Conservation (phyloP, 768 basidiomycete genomes). For the Lepiota venenata region DNA sequence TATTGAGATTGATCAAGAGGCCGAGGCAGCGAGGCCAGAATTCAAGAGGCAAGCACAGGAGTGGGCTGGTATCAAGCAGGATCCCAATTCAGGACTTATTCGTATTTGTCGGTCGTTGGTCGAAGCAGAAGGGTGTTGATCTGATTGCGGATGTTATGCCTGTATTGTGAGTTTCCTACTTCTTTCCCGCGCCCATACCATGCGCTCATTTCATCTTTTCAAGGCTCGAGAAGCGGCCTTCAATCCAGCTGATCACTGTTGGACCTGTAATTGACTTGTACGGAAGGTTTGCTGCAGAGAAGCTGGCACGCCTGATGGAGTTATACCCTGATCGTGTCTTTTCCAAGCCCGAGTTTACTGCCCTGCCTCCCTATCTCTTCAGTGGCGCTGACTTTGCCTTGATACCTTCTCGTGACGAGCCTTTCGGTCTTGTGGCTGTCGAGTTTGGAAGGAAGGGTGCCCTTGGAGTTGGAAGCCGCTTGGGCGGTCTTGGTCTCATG, state of each 20-base stretch:
- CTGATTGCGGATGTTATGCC: constrained; percentile 96
- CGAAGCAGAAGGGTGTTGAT: constrained; percentile 98
- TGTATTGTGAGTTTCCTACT: constrained; percentile 52
- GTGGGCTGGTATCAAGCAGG: constrained; percentile 92
- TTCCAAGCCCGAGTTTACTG: constrained; percentile 97
- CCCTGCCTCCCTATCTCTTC: constrained; percentile 89
- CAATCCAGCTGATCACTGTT: constrained; percentile 84
- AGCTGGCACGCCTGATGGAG: constrained; percentile 90
- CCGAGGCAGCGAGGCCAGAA: constrained; percentile 90
- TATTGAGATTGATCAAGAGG: constrained; percentile 72
- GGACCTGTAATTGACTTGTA: constrained; percentile 96
- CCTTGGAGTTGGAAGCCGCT: constrained; percentile 89
- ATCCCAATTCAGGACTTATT: constrained; percentile 87
- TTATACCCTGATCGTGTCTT: constrained; percentile 91
- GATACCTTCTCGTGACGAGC: constrained; percentile 95
- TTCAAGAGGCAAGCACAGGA: constrained; percentile 90
- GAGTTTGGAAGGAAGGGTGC: constrained; percentile 97
- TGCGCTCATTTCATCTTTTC: constrained; percentile 11
- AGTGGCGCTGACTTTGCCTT: constrained; percentile 94
- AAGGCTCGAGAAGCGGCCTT: constrained; percentile 81
- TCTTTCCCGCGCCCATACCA: background rate
- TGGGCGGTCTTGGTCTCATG: constrained; percentile 95
- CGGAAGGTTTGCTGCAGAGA: constrained; percentile 94
- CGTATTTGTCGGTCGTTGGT: constrained; percentile 97
- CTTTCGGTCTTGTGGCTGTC: constrained; percentile 93